phyloP scores from a whole-genome alignment of 495 filamentous ascomycete species.

The Entonaema liquescens region DNA sequence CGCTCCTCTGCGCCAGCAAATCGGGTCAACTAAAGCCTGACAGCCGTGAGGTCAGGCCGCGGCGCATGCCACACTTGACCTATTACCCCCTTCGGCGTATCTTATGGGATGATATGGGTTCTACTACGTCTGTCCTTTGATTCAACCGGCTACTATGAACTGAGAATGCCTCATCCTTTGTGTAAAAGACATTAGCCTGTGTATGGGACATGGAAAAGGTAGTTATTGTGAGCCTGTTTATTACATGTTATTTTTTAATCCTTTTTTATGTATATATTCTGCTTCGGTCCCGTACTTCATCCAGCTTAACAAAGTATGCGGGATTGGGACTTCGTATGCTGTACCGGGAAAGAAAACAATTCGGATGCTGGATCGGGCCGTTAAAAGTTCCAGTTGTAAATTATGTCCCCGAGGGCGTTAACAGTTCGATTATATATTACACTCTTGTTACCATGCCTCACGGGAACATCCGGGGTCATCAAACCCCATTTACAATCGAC shows the following conservation, averaged over 20 bases:
- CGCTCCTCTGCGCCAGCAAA: conserved; percentile 21
- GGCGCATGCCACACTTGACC: conserved; percentile 1
- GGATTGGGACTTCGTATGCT: background rate
- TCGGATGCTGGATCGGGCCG: background rate
- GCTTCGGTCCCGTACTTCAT: background rate
- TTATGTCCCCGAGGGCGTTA: background rate
- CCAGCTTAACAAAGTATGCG: background rate
- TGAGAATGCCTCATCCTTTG: background rate
- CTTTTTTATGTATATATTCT: too few species aligned
- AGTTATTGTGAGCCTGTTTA: background rate
- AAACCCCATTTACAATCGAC: background rate
- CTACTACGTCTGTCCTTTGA: background rate
- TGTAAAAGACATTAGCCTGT: background rate
- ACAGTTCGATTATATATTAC: background rate
- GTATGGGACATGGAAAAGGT: background rate
- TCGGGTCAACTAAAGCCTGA: background rate
- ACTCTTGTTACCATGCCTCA: background rate
- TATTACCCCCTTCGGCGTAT: background rate
- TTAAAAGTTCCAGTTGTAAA: background rate
- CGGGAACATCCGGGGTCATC: conserved; percentile 1
- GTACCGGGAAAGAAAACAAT: background rate
- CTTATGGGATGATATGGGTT: background rate
- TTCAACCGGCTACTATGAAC: background rate
- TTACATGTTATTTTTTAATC: background rate
- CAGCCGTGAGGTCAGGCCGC: background rate